Evolutionary conservation across 2,329 filamentous ascomycete genomes (phyloP), one percentile per base, ranked within the genome.

Genomic region (Davidsoniella neocaledoniae): DNA sequence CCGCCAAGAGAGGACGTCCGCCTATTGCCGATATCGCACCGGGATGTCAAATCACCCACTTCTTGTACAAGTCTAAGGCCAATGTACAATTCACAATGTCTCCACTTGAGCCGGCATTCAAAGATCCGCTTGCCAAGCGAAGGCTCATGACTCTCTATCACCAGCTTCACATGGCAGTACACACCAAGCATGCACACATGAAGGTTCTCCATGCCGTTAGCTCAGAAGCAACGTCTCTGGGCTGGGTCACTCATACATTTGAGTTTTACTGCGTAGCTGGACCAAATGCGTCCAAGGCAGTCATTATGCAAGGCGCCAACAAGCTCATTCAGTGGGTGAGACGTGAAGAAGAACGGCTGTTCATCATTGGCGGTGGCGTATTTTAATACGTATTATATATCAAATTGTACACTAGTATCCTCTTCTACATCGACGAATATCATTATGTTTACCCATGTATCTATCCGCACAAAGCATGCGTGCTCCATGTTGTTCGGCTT

Each of bases 1-100:
- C 88, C 12, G 77, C 85, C 29, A 72, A 72, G 8, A 69, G 74
- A 33, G 86, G 87, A 9, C 81, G 90, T 8, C 81, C 84, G 1
- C 70, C 68, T 23, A 75, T 82, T 52, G 75, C 77, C 14, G 82
- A 91, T 53, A 80, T 98, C 52, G 75, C 87, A 1, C 84, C 87
- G 0, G 84, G 83, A 21, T 84, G 81, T 14, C 79, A 83, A 29
- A 68, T 96, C 48, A 81, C 83, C 57, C 91, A 98, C 68, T 98
- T 96, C 60, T 67, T 98, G 16, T 98, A 94, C 72, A 98, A 96
- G 65, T 94, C 86, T 14, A 77, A 86, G 53, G 80, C 82, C 17
- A 94, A 98, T 58, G 91, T 98, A 25, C 93, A 98, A 62, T 98
- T 95, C 64, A 83, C 79, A 57, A 94, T 94, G 86, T 83, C 88